Evolutionary conservation across 495 filamentous ascomycete genomes (phyloP).

Genomic region (Talaromyces adpressus): DNA sequence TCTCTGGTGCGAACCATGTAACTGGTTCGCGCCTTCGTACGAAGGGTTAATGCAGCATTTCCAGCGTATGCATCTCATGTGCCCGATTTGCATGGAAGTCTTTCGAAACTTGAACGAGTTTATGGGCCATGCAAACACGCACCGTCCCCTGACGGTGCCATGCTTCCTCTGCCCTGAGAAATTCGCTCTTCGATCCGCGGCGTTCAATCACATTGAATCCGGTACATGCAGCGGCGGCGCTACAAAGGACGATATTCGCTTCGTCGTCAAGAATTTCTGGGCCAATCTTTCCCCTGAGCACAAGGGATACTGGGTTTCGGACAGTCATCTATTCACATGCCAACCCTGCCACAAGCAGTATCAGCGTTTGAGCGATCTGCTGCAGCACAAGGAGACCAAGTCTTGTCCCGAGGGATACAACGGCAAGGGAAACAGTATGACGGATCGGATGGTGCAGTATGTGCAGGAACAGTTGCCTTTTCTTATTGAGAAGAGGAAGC

Average conservation of each 20-base stretch:
- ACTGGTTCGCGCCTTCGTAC: slow-evolving; percentile 5
- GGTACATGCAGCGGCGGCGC: background rate
- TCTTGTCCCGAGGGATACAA: background rate
- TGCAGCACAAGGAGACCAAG: slow-evolving; percentile 3
- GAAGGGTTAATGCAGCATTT: background rate
- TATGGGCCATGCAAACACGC: background rate
- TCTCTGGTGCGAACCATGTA: slow-evolving; percentile 5
- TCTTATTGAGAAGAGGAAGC: background rate
- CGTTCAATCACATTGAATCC: slow-evolving; percentile 7
- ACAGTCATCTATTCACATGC: background rate
- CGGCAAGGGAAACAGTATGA: background rate
- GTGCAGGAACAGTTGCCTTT: background rate
- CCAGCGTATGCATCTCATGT: background rate
- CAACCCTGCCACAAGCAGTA: background rate
- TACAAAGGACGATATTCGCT: background rate
- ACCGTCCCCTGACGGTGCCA: background rate
- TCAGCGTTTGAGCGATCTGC: background rate
- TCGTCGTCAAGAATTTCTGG: slow-evolving; percentile 2
- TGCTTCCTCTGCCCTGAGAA: background rate
- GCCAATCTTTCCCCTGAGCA: background rate
- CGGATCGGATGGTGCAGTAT: background rate
- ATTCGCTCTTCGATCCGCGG: background rate
- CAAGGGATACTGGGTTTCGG: background rate
- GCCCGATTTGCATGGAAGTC: background rate
- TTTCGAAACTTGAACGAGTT: background rate